Conservation (phyloP, 192 early-diverging fungal genomes). For the Coemansia guatemalensis region DNA sequence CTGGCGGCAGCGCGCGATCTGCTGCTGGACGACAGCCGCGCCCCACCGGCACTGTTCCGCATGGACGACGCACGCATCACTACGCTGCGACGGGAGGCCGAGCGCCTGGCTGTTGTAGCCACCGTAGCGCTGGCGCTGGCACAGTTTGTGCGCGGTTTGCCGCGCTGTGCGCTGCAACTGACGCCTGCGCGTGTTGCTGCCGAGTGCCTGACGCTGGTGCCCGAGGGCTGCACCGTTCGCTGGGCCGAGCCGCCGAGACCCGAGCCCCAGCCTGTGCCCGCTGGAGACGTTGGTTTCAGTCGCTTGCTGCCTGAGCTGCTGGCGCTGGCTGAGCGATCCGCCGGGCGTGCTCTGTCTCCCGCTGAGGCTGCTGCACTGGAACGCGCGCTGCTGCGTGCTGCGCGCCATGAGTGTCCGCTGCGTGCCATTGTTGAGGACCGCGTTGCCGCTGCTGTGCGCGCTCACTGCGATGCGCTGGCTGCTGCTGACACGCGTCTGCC, state of each 20-base stretch:
- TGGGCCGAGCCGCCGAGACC: slow-evolving; percentile 35
- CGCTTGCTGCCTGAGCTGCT: slow-evolving; percentile 34
- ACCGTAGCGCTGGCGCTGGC: slow-evolving; percentile 42
- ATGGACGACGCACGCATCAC: slow-evolving; percentile 51
- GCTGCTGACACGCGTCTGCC: neutral
- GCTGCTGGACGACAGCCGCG: slow-evolving; percentile 41
- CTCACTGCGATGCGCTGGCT: slow-evolving; percentile 28
- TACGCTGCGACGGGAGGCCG: slow-evolving; percentile 34
- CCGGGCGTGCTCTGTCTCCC: slow-evolving; percentile 15
- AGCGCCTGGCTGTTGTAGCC: slow-evolving; percentile 41
- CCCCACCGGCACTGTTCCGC: slow-evolving; percentile 37
- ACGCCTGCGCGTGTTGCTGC: slow-evolving; percentile 24
- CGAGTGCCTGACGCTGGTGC: slow-evolving; percentile 43
- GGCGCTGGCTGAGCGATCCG: slow-evolving; percentile 30
- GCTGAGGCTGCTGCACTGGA: slow-evolving; percentile 36
- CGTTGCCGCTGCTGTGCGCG: slow-evolving; percentile 22
- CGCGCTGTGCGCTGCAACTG: slow-evolving; percentile 14
- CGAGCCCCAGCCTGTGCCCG: neutral
- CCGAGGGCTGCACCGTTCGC: slow-evolving; percentile 41
- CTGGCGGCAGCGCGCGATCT: slow-evolving; percentile 32
- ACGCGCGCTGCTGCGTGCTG: slow-evolving; percentile 45
- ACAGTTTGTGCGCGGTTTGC: slow-evolving; percentile 42
- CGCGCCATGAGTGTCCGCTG: slow-evolving; percentile 46
- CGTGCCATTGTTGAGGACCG: slow-evolving; percentile 52
- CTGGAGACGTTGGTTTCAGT: slow-evolving; percentile 37